phyloP scores from a whole-genome alignment of 495 filamentous ascomycete species.

The Haplographium delicatum region DNA sequence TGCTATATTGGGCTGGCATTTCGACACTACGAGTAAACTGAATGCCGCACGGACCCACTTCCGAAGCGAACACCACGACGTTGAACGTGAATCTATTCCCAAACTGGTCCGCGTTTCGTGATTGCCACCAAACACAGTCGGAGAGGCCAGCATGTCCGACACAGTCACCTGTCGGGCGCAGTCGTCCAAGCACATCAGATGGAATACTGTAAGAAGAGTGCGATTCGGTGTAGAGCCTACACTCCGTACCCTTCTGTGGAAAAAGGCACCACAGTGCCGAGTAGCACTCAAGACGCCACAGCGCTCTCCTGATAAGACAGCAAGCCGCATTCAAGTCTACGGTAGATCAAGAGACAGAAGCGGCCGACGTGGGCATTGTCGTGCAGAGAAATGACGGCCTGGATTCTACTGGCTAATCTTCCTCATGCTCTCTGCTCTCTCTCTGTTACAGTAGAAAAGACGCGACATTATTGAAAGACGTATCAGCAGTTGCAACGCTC shows the following conservation, averaged over 20 bases:
- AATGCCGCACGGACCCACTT: not conserved
- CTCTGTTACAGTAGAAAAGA: too few relatives aligned
- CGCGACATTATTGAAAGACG: not conserved
- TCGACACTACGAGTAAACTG: too few relatives aligned
- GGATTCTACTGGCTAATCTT: not conserved
- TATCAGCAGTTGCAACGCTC: not conserved
- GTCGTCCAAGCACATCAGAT: not conserved
- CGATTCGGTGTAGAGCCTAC: not conserved
- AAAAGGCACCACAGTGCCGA: not conserved
- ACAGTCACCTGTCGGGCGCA: not conserved
- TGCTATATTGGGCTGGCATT: not conserved
- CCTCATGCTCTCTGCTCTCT: not conserved
- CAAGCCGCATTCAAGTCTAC: not conserved
- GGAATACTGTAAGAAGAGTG: not conserved
- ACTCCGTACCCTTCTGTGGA: not conserved
- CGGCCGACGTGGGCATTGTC: not conserved
- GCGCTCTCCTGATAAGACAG: not conserved
- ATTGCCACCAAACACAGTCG: not conserved
- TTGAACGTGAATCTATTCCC: not conserved
- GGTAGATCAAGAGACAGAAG: not conserved
- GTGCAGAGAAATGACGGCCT: not conserved
- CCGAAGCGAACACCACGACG: not conserved
- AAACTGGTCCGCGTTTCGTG: not conserved
- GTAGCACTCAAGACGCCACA: not conserved
- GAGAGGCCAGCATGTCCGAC: not conserved